phyloP scores from a whole-genome alignment of 306 rosid species.

The Vigna reflexopilosa region DNA sequence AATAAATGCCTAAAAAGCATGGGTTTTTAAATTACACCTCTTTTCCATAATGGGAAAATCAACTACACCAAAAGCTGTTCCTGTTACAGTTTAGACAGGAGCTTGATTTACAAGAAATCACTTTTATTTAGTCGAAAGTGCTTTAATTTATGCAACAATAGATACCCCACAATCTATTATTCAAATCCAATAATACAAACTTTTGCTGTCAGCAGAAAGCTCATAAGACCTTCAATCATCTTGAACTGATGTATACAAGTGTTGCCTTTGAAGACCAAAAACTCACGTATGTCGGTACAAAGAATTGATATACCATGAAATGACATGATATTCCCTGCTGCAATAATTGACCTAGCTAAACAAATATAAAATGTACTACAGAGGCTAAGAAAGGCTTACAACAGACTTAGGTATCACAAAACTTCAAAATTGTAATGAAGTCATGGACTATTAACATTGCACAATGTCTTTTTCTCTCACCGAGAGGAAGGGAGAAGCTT shows the following conservation, averaged over 20 bases:
- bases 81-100: background rate
- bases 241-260: background rate
- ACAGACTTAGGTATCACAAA: background rate
- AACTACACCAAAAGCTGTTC: background rate
- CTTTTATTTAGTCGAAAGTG: constrained; percentile 6
- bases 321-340: background rate
- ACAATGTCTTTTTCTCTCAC: constrained; percentile 10
- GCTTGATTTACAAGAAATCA: background rate
- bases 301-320: background rate
- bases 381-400: constrained; percentile 20
- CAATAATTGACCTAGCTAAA: constrained; percentile 28
- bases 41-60: too few species aligned
- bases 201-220: background rate
- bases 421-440: constrained; percentile 33
- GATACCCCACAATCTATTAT: background rate
- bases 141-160: constrained; percentile 30
- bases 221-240: background rate
- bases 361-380: constrained; percentile 12
- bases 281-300: constrained; percentile 2
- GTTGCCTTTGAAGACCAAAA: constrained; percentile 9
- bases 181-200: constrained; percentile 35
- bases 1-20: too few species aligned
- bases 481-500: constrained; percentile 23
- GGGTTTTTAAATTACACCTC: too few species aligned
- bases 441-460: constrained; percentile 22